Base-by-base conservation (phyloP, 148 eudicot species). In the Pouteria glomerata region DNA sequence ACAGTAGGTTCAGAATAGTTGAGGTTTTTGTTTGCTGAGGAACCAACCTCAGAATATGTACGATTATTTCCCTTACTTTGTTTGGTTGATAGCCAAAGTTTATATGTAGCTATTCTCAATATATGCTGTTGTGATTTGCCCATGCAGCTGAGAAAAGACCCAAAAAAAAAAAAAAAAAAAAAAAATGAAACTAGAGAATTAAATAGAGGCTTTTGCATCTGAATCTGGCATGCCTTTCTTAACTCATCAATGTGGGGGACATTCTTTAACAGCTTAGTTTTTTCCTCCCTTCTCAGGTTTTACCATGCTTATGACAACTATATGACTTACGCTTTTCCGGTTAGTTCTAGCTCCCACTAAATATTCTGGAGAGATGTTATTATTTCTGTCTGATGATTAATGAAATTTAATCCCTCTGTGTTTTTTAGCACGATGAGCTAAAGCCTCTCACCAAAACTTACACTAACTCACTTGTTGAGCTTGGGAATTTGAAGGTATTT, bases 241-340 rank as follows among this genome's bases (percentile, higher is more conserved):
- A 52, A 27, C n/a, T 47, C 21, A 61, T 29, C 8, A 44, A 82
- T 8, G 34, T 51, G 23, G 37, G 14, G 23, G 26, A 48, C 15
- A 23, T 29, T 57, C 35, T 27, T 50, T 75, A 23, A 64, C 41
- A 16, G 4, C 1, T 31, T 50, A 19, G 63, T 75, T 15, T 69
- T 63, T 72, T 52, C 39, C 59, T 63, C 41, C 51, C 44, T 47
- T 86, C 74, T 60, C 93, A 94, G 98, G 98, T 94, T 94, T 78
- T 94, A 91, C 76, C 98, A 94, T 82, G 98, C 98, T 30, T 94
- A 91, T 78, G 96, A 91, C 82, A 94, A 91, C 82, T 94, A 94
- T 78, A 89, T 94, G 91, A 81, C 59, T 71, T 81, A 89, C 61
- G 98, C 98, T n/a, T 94, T 94, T 73, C 98, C 98, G 88, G 98